These are phyloP conservation scores for Lasiosphaeria ovina DNA, from an alignment of 495 filamentous ascomycete genomes.

Conservation along the genomic window DNA sequence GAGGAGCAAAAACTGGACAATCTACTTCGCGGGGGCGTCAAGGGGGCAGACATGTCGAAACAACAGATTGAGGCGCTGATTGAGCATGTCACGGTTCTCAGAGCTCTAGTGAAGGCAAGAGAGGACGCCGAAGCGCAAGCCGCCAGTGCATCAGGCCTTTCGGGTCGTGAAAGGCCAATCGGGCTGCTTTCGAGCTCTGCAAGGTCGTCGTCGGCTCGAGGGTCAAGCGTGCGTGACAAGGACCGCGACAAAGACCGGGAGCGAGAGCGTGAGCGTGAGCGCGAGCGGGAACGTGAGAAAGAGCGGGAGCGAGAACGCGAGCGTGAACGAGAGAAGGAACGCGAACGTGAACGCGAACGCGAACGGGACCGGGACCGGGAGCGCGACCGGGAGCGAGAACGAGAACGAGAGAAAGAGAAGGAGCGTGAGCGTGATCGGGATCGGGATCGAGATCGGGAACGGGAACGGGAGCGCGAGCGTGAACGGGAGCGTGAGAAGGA, in stretches of 20 bases:
- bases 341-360: constrained; percentile 35
- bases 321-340: constrained; percentile 15
- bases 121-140: constrained; percentile 58
- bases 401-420: constrained; percentile 21
- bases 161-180: constrained; percentile 26
- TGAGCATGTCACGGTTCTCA: constrained; percentile 45
- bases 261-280: constrained; percentile 16
- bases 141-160: constrained; percentile 25
- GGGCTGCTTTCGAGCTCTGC: constrained; percentile 25
- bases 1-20: constrained; percentile 42
- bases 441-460: constrained; percentile 24
- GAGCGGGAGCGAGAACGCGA: constrained; percentile 26
- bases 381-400: constrained; percentile 12
- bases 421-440: constrained; percentile 27
- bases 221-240: constrained; percentile 27
- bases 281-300: constrained; percentile 20
- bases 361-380: constrained; percentile 31
- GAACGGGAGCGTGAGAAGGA: constrained; percentile 25
- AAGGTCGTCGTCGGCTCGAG: constrained; percentile 29
- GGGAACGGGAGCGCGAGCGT: constrained; percentile 14
- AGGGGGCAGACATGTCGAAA: constrained; percentile 36
- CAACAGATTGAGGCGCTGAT: constrained; percentile 38
- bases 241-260: constrained; percentile 23
- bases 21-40: constrained; percentile 42
- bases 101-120: constrained; percentile 51